Conservation (phyloP, 208 protist genomes). For the Leishmania turanica region DNA sequence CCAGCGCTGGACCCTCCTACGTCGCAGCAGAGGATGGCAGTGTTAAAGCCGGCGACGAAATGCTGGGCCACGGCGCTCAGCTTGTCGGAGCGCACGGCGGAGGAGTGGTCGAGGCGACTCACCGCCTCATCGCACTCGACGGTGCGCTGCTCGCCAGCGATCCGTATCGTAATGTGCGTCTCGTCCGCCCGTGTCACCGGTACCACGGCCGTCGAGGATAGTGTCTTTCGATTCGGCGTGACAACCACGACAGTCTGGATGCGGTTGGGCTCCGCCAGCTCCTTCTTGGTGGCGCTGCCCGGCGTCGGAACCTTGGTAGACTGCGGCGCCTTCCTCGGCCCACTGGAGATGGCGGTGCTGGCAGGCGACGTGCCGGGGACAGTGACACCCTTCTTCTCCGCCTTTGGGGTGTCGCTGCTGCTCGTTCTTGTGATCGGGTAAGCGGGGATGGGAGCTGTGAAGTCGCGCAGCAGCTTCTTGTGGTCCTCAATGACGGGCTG, state of each 20-base stretch:
- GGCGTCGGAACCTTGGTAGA: constrained; percentile 5
- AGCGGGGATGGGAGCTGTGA: constrained; percentile 29
- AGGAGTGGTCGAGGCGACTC: constrained; percentile 17
- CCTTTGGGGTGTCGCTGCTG: background rate
- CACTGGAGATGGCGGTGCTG: background rate
- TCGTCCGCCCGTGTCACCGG: constrained; percentile 23
- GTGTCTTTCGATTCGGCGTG: constrained; percentile 27
- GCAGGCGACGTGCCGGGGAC: background rate
- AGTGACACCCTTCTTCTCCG: background rate
- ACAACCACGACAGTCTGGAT: constrained; percentile 38
- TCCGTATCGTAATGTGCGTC: constrained; percentile 19
- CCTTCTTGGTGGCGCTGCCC: constrained; percentile 9
- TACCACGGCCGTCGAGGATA: constrained; percentile 4
- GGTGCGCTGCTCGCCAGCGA: constrained; percentile 7
- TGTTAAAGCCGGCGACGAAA: constrained; percentile 41
- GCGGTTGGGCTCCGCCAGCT: constrained; percentile 13
- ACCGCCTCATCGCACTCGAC: constrained; percentile 45
- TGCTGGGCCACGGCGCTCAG: constrained; percentile 30
- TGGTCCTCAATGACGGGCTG: constrained; percentile 40
- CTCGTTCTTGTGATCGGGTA: constrained; percentile 19
- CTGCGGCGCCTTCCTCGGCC: background rate
- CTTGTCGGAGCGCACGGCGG: constrained; percentile 28
- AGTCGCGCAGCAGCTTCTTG: constrained; percentile 35
- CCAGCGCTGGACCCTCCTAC: constrained; percentile 35
- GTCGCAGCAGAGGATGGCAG: constrained; percentile 51